Evolutionary conservation across 148 eudicot species (phyloP), one percentile per base, ranked within the genome.

Genomic region (Spergularia bocconei): DNA sequence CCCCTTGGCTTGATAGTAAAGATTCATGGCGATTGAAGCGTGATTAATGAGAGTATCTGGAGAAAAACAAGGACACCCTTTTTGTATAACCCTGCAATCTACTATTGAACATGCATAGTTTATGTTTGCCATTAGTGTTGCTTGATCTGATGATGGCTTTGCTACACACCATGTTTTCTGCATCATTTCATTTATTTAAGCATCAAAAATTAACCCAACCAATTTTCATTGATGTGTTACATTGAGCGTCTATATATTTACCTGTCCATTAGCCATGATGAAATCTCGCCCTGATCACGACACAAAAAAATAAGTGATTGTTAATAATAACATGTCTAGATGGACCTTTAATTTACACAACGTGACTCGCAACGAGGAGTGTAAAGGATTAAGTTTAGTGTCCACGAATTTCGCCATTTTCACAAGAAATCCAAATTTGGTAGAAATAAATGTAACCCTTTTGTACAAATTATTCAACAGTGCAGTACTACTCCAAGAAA

Each of bases 101-200:
- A 92, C 92, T 11, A 88, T 79, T 0, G 91, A 81, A 71, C 97
- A 92, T 0, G 90, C 95, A 39, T 79, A 92, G 17, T 92, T 77
- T 13, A 92, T 78, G 78, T 92, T 92, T 1, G 52, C 82, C 36
- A 61, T 3, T 21, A 92, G 77, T 6, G 81, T 78, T 3, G 74
- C 79, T 21, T 71, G 54, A 16, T 84, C 83, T 25, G 92, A 82
- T 48, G 90, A 86, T 36, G 95, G 97, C 76, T 92, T 92, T 6
- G 97, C 95, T 75, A 92, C 86, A 51, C 97, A 92, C 97, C 97
- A 92, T 41, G 87, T 90, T 82, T 72, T 88, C 94, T 88, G 89
- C 79, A 52, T 25, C 62, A 56, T 56, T 29, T 29, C n/a, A 10
- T 38, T 10, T 12, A 66, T 0, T n/a, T 44, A 25, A 13, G 2